Conservation (phyloP, 768 basidiomycete genomes). For the Rhodotorula kratochvilovae region DNA sequence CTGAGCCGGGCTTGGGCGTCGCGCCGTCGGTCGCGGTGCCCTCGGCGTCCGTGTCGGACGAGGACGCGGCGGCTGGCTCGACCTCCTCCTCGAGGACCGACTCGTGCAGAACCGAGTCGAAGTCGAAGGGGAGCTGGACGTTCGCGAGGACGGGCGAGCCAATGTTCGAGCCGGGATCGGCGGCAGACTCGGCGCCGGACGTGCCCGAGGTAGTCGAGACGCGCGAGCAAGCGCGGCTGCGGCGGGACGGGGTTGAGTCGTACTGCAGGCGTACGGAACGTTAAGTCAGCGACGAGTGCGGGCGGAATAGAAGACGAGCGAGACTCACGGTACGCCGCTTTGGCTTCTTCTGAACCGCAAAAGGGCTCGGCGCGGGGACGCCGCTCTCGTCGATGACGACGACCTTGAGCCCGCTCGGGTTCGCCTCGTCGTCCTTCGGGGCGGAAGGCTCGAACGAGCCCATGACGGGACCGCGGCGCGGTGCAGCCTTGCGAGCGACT, state of each 20-base stretch:
- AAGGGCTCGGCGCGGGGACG: slow-evolving; percentile 25
- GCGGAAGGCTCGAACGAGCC: slow-evolving; percentile 25
- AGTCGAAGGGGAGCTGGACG: slow-evolving; percentile 22
- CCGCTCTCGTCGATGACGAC: slow-evolving; percentile 29
- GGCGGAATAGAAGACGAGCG: background rate
- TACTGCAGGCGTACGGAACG: background rate
- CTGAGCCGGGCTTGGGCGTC: slow-evolving; percentile 9
- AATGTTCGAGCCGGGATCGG: slow-evolving; percentile 14
- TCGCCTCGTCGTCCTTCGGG: background rate
- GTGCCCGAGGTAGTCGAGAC: slow-evolving; percentile 38
- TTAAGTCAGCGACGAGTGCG: background rate
- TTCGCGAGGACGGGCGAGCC: slow-evolving; percentile 28
- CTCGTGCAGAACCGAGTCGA: slow-evolving; percentile 29
- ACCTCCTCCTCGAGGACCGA: slow-evolving; percentile 21
- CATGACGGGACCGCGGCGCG: slow-evolving; percentile 19
- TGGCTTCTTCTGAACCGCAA: slow-evolving; percentile 12
- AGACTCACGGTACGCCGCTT: slow-evolving; percentile 14
- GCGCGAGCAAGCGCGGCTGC: slow-evolving; percentile 18
- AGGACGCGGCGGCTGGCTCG: slow-evolving; percentile 11
- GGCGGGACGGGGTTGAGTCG: slow-evolving; percentile 25
- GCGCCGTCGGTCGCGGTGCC: slow-evolving; percentile 3
- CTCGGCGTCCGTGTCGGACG: slow-evolving; percentile 32
- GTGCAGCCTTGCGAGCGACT: background rate
- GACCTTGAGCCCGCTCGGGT: slow-evolving; percentile 3
- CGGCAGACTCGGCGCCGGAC: slow-evolving; percentile 31